phyloP scores from a whole-genome alignment of 345 rosid species.

The Murraya paniculata region DNA sequence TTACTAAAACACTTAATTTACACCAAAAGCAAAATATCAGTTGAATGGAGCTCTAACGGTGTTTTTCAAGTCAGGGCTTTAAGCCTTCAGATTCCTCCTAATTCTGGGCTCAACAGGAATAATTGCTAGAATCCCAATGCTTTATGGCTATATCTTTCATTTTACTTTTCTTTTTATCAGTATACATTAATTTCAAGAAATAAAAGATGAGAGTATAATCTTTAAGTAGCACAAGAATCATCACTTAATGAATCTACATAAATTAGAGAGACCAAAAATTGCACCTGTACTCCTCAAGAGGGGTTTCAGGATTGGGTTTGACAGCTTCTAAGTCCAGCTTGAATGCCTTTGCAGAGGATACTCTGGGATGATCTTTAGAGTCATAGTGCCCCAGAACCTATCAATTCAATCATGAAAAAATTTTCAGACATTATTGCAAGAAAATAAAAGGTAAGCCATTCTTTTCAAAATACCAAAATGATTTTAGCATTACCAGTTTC shows the following conservation, averaged over 20 bases:
- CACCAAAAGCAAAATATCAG: background rate
- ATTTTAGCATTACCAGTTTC: conserved; percentile 57
- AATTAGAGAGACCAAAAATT: conserved; percentile 12
- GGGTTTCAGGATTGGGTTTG: conserved; percentile 79
- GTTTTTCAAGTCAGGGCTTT: background rate
- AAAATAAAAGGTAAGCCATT: conserved; percentile 10
- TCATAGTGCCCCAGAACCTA: conserved; percentile 75
- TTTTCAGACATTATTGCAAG: conserved; percentile 7
- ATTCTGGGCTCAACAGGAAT: background rate
- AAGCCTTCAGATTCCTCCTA: too few species aligned
- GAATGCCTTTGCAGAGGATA: conserved; percentile 75
- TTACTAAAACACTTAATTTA: background rate
- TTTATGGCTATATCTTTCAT: background rate
- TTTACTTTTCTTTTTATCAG: background rate
- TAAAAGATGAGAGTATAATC: background rate
- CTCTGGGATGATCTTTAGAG: conserved; percentile 89
- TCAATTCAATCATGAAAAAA: conserved; percentile 14
- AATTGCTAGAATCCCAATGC: background rate
- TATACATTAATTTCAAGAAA: background rate
- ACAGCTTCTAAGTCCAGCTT: conserved; percentile 82
- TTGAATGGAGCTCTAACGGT: background rate
- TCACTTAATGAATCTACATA: conserved; percentile 1
- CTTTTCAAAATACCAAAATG: background rate
- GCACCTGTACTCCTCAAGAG: conserved; percentile 95
- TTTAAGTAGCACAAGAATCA: conserved; percentile 1